A percentile compares a stretch with the other conserved stretches of the same genome.
These are phyloP conservation scores for Flaveria sonorensis DNA, from an alignment of 129 eudicot species.

Conservation along the genomic window DNA sequence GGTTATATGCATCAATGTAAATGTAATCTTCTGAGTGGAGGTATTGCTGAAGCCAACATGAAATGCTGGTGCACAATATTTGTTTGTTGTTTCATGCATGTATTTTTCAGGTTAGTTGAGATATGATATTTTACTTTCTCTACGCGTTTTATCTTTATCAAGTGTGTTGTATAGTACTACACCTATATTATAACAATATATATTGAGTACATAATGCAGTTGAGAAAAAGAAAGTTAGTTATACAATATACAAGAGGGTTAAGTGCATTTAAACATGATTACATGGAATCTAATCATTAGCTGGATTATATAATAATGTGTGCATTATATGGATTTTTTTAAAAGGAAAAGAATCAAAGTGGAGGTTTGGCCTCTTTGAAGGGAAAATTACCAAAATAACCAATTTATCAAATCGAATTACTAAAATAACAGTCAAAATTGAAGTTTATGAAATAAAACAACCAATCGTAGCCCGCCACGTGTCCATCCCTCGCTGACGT, in stretches of 20 bases:
- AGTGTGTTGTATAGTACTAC: not conserved
- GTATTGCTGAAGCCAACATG: slow-evolving; percentile 8
- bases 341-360: slow-evolving; percentile 29
- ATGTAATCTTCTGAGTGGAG: slow-evolving; percentile 24
- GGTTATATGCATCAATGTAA: not conserved
- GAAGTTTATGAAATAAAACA: too few species aligned
- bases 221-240: not conserved
- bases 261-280: slow-evolving; percentile 16
- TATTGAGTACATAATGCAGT: not conserved
- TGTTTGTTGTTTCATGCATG: slow-evolving; percentile 29
- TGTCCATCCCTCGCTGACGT: too few species aligned
- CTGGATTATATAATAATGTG: slow-evolving; percentile 9
- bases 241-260: slow-evolving; percentile 7
- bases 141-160: not conserved
- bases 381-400: too few species aligned
- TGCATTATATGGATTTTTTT: slow-evolving; percentile 3
- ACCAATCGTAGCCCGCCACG: too few species aligned
- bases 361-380: slow-evolving; percentile 35
- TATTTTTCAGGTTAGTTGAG: not conserved
- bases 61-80: not conserved
- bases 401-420: too few species aligned
- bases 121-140: not conserved
- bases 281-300: slow-evolving; percentile 28
- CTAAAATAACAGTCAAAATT: too few species aligned
- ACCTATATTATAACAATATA: not conserved